Base-by-base conservation (phyloP, 306 rosid species). In the Acacia confusa region DNA sequence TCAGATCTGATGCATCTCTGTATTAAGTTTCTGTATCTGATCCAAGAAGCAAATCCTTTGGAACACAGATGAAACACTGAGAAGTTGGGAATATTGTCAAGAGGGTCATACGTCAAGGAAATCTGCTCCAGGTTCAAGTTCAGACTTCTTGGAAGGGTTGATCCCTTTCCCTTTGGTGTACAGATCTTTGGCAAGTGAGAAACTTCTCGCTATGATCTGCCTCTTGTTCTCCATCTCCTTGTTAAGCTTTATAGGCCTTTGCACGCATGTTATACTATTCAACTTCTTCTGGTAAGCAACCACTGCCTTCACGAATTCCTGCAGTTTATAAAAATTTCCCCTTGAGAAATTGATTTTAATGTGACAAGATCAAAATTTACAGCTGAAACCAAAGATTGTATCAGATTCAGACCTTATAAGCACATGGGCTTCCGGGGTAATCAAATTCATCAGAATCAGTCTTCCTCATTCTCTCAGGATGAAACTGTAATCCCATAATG, bases 261-360 rank as follows among this genome's bases (percentile, higher is more conserved):
- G 75, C 3, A 85, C 78, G 20, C 79, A 67, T 60, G 85, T 69
- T 78, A 77, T 74, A 77, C 60, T 82, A 77, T 80, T 90, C 68
- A 91, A 30, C 88, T 72, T 95, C 79, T 91, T 93, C 87, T 93
- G 94, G 80, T 91, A 90, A 32, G 95, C 89, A 72, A 91, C 80
- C 58, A 91, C 97, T 4, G 99, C 94, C 87, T 93, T 95, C 6
- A 87, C 97, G 88, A 95, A 95, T 88, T 95, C 97, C 97, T 95
- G 87, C 77, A 55, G 9, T 69, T 43, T n/a, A 34, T 0, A 19
- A 1, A 19, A 52, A 52, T 19, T 19, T 19, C 2, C 0, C 58
- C 65, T 78, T 61, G n/a, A 50, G 50, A 34, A 40, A 16, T 4
- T 24, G 22, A 43, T 41, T 45, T 55, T 65, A 64, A 73, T 55